phyloP scores from a whole-genome alignment of 1,284 basidiomycete genomes.

The Hortiboletus rubellus region DNA sequence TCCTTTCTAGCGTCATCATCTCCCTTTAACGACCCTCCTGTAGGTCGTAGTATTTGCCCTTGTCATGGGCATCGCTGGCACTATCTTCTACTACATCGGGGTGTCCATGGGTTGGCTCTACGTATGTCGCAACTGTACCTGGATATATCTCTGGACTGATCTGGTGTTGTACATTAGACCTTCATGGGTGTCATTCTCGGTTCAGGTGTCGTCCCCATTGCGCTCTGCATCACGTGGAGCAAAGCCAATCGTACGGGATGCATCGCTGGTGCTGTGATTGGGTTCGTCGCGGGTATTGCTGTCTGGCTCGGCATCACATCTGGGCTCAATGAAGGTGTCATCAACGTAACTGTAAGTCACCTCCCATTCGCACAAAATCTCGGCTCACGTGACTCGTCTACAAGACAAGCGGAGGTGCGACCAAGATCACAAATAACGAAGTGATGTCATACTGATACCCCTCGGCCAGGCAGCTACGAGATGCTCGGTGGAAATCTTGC shows the following conservation, averaged over 20 bases:
- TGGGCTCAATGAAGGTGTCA: constrained; percentile 62
- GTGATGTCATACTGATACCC: constrained; percentile 1
- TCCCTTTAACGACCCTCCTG: constrained; percentile 31
- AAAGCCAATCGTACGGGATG: constrained; percentile 85
- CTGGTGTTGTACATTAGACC: constrained; percentile 42
- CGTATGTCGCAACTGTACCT: constrained; percentile 48
- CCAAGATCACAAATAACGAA: not conserved
- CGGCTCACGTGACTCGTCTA: not conserved
- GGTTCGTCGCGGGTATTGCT: constrained; percentile 71
- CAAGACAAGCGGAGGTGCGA: constrained; percentile 53
- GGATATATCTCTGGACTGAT: not conserved
- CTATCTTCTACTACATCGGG: constrained; percentile 88
- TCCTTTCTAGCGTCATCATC: constrained; percentile 28
- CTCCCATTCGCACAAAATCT: not conserved
- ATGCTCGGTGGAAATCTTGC: constrained; percentile 89
- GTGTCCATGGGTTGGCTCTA: constrained; percentile 90
- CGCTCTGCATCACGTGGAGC: constrained; percentile 77
- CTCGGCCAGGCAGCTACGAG: constrained; percentile 63
- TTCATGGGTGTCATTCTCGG: constrained; percentile 87
- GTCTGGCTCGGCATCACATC: constrained; percentile 87
- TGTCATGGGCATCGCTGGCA: constrained; percentile 78
- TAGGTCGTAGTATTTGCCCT: constrained; percentile 74
- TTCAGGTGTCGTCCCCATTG: constrained; percentile 85
- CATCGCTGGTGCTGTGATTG: constrained; percentile 67
- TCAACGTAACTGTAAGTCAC: constrained; percentile 64